Conservation (phyloP, 805 yeast genomes). For the Wickerhamomyces chaumierensis region DNA sequence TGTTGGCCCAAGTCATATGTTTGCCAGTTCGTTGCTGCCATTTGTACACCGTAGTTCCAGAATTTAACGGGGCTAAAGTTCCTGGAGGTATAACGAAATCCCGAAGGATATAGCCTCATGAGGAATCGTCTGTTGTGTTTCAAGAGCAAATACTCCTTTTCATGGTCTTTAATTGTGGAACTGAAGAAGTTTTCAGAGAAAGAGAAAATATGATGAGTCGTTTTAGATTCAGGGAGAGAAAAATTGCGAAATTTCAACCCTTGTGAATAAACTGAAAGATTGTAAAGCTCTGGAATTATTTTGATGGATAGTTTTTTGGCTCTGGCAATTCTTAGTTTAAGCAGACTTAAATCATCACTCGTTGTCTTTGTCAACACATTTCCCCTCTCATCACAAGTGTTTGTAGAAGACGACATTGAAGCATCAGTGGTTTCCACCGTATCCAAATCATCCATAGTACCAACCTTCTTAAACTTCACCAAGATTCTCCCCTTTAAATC, state of each 20-base stretch:
- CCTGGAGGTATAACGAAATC: conserved; percentile 60
- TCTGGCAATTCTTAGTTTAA: conserved; percentile 1
- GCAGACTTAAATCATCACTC: conserved; percentile 23
- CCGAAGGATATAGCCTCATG: conserved; percentile 84
- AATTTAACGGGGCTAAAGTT: conserved; percentile 71
- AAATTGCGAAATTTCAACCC: conserved; percentile 76
- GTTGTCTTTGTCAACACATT: conserved; percentile 16
- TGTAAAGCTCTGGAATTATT: conserved; percentile 35
- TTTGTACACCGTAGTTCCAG: conserved; percentile 83
- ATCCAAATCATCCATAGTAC: conserved; percentile 19
- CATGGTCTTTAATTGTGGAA: conserved; percentile 51
- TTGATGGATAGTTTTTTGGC: conserved; percentile 10
- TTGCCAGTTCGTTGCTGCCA: conserved; percentile 98
- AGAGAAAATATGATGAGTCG: conserved; percentile 75
- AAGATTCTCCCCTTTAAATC: conserved; percentile 61
- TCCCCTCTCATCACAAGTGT: conserved; percentile 16
- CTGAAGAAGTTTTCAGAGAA: conserved; percentile 65
- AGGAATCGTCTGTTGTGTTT: conserved; percentile 70
- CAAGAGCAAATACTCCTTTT: conserved; percentile 41
- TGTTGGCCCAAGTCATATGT: conserved; percentile 85
- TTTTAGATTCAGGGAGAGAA: conserved; percentile 76
- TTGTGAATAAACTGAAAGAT: conserved; percentile 48
- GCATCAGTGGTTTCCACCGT: conserved; percentile 15
- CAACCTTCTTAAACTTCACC: conserved; percentile 56
- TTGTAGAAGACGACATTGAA: conserved; percentile 19